Base-by-base conservation (phyloP, 441 rosid genomes). In the Brassica hybrid region DNA sequence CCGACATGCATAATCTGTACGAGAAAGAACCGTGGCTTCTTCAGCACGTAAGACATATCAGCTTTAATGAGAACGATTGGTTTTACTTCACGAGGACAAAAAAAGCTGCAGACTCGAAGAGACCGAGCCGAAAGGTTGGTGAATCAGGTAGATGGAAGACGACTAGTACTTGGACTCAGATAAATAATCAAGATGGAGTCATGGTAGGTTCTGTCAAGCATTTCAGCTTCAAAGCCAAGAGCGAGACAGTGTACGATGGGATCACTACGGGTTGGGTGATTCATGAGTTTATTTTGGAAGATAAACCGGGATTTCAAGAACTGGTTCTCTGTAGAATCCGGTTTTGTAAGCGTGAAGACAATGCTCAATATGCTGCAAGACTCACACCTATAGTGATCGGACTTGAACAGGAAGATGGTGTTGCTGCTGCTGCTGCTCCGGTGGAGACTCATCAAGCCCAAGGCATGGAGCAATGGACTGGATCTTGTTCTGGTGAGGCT, bases 341-440 rank as follows among this genome's bases (percentile, higher is more conserved):
- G 62, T 75, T 68, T 60, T 0, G 13, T 0, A 61, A 23, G 18
- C 9, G 12, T 30, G 0, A 59, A 0, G 13, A n/a, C 2, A 13
- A 48, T 32, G 48, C 74, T 68, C 52, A 45, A 6, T 59, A 43
- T 56, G 78, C 73, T 75, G 68, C 79, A 68, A 60, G 27, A 48
- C n/a, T 60, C 48, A 14, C 23, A 21, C n/a, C 67, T 45, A 45
- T 16, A 18, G 5, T 75, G 1, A 68, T 48, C 1, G 62, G 17
- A 23, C 50, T 43, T 11, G 50, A 43, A 43, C n/a, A 43, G 50
- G n/a, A 43, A 43, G n/a, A 43, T 43, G 50, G 5, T 43, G 50
- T 43, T 43, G 50, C 45, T 43, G 3, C 7, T 30, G 45, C 45
- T 41, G 12, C 45, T 41, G 45, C 50, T 43, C 50, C 50, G 2